Evolutionary conservation across 139 green algal genomes (phyloP).

Genomic region (Chlorella vulgaris): DNA sequence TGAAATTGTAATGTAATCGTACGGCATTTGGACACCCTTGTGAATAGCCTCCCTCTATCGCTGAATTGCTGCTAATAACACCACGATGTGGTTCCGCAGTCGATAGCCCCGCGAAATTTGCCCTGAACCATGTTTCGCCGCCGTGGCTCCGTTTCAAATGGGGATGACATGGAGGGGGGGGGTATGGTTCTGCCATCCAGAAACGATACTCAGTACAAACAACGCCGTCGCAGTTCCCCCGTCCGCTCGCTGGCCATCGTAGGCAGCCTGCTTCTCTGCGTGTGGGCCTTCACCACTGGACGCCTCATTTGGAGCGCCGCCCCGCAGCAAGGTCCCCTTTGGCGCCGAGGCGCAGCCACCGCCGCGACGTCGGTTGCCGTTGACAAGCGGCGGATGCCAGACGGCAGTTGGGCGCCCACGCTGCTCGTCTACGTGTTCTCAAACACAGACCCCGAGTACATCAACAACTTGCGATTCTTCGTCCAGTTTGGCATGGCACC

Average conservation of each 20-base stretch:
- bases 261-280: background rate
- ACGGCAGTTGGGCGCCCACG: constrained; percentile 30
- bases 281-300: constrained; percentile 17
- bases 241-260: background rate
- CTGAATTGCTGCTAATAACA: too few relatives aligned
- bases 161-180: background rate
- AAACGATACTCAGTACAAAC: background rate
- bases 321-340: background rate
- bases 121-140: background rate
- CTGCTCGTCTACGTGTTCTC: constrained; percentile 54
- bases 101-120: too few relatives aligned
- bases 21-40: too few relatives aligned
- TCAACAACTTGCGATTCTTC: constrained; percentile 56
- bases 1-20: too few relatives aligned
- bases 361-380: background rate
- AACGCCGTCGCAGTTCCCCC: background rate
- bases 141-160: background rate
- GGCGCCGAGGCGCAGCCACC: background rate
- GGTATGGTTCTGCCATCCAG: background rate
- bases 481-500: constrained; percentile 46
- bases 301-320: constrained; percentile 7
- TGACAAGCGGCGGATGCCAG: constrained; percentile 21
- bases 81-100: too few relatives aligned
- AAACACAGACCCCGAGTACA: constrained; percentile 55
- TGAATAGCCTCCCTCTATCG: too few relatives aligned